Percentiles rank a stretch among this genome's conserved stretches.
Conservation (phyloP, 345 rosid species). For the Salix viminalis region DNA sequence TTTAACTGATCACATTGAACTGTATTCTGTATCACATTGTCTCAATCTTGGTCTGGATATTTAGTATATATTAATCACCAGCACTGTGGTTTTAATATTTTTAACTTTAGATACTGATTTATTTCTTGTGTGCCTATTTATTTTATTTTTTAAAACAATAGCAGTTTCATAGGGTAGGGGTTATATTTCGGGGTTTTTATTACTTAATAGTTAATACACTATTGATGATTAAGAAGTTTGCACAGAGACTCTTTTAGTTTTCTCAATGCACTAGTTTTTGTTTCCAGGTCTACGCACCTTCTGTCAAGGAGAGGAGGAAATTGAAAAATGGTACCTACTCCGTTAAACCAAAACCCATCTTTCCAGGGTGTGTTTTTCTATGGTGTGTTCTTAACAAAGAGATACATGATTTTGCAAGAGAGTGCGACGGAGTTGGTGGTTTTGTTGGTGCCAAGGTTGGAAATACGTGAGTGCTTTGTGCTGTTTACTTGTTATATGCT, state of each 20-base stretch:
- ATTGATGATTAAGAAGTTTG: background rate
- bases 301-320: constrained; percentile 59
- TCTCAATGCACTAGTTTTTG: background rate
- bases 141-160: background rate
- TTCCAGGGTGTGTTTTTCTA: constrained; percentile 77
- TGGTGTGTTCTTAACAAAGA: constrained; percentile 75
- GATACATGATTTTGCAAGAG: constrained; percentile 71
- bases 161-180: background rate
- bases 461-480: constrained; percentile 53
- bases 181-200: background rate
- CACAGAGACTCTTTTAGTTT: background rate
- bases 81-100: background rate
- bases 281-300: constrained; percentile 73
- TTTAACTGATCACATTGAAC: background rate
- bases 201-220: background rate
- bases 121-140: background rate
- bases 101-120: background rate
- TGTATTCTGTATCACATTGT: background rate
- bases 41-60: background rate
- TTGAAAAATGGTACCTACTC: constrained; percentile 66
- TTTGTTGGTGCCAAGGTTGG: constrained; percentile 82
- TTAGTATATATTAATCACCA: background rate
- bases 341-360: constrained; percentile 55
- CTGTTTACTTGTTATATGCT: background rate
- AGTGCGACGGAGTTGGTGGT: constrained; percentile 68